These are phyloP conservation scores for Trichoderma sp. DNA, from an alignment of 2,329 filamentous ascomycete species.

Conservation along the genomic window DNA sequence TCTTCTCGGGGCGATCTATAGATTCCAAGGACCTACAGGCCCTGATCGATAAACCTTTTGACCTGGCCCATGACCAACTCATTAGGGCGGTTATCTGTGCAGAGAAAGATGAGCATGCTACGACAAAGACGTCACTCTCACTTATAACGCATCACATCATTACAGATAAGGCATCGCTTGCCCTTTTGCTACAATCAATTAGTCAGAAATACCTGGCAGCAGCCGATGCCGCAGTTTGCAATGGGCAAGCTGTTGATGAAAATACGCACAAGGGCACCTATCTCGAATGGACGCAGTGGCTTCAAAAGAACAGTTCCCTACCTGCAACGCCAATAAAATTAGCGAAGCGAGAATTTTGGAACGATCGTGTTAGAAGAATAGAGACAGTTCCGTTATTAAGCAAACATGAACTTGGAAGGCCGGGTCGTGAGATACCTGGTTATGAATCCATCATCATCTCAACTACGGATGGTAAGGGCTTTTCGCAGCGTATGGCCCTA, in stretches of 20 bases:
- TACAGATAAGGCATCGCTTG: background rate
- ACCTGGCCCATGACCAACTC: background rate
- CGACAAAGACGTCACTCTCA: background rate
- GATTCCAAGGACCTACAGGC: background rate
- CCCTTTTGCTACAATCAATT: background rate
- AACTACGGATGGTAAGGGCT: background rate
- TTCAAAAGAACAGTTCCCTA: background rate
- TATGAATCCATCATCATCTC: background rate
- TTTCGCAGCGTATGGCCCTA: background rate
- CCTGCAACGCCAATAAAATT: background rate
- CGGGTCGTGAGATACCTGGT: background rate
- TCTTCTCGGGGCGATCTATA: background rate
- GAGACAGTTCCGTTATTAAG: background rate
- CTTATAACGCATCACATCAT: constrained; percentile 1
- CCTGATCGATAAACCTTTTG: background rate
- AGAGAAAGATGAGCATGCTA: background rate
- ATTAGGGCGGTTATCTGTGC: background rate
- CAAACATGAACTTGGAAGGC: background rate
- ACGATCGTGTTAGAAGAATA: background rate
- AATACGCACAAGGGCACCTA: background rate
- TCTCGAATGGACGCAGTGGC: background rate
- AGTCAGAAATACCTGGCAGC: background rate
- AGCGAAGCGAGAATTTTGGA: background rate
- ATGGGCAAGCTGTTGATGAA: background rate
- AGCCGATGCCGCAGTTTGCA: background rate